Evolutionary conservation across 768 basidiomycete genomes (phyloP), one percentile per base, ranked within the genome.

Genomic region (Lactarius sanguifluus): DNA sequence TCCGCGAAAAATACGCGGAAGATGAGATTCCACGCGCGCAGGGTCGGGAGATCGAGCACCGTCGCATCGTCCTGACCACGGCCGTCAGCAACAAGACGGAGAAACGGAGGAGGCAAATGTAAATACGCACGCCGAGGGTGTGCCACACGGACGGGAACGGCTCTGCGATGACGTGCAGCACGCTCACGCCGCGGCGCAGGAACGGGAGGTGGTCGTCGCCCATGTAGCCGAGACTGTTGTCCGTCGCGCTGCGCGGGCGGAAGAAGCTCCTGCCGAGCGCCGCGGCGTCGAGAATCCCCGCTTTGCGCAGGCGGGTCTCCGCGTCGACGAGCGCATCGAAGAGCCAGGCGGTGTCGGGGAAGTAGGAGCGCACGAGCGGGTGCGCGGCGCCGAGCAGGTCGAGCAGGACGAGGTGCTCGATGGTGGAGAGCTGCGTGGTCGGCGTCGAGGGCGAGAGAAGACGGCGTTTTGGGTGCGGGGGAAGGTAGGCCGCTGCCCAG

Each of bases 161-260:
- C 57, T 85, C 85, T 2, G 96, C 78, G 62, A 98, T 98, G 56
- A 98, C 75, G 76, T 99, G 97, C 70, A 99, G 77, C 60, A 98
- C 79, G 68, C 86, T 91, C 18, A 98, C 94, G 2, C 97, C 97
- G 68, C 80, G 78, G 43, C 79, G 77, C 59, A 96, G 72, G 79
- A 99, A 98, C 28, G 97, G 97, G 50, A 94, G 76, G 72, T 99
- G 97, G 77, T 99, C 97, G 76, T 99, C 97, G 47, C 86, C 92
- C 67, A 96, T 88, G 71, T 86, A 84, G 3, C 86, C 86, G 23
- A 77, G 73, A 66, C 81, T 82, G 41, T 73, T 68, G 28, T 79
- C 77, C 20, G 65, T 72, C 1, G 74, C 75, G 1, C 70, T 72
- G 57, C 91, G 82, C 50, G 83, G 78, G 28, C 78, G 72, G 78